A percentile compares a stretch with the other conserved stretches of the same genome.
Evolutionary conservation across 2,329 filamentous ascomycete genomes (phyloP).

Genomic region (Cercospora nicotianae): DNA sequence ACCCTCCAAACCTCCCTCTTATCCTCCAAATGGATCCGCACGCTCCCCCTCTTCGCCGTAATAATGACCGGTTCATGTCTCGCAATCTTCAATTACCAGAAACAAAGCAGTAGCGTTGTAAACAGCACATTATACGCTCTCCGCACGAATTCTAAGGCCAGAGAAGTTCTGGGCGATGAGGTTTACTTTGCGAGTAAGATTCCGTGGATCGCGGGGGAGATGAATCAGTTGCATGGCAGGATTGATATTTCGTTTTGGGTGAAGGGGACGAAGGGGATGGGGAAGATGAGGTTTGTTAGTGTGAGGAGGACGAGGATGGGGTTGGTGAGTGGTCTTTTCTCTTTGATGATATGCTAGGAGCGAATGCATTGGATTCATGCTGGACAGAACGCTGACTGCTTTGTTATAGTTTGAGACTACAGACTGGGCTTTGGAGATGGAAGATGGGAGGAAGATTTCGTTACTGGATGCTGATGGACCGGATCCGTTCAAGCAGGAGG

Average conservation of each 20-base stretch:
- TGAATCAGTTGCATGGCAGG: slow-evolving; percentile 89
- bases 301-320: slow-evolving; percentile 65
- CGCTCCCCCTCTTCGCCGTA: slow-evolving; percentile 76
- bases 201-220: slow-evolving; percentile 59
- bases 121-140: slow-evolving; percentile 87
- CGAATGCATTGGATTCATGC: too few relatives aligned
- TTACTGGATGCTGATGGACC: slow-evolving; percentile 64
- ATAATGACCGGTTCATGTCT: slow-evolving; percentile 70
- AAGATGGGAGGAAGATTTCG: slow-evolving; percentile 68
- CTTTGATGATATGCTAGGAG: too few relatives aligned
- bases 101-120: slow-evolving; percentile 76
- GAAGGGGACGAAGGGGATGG: slow-evolving; percentile 70
- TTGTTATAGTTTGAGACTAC: slow-evolving; percentile 72
- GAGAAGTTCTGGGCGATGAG: slow-evolving; percentile 75
- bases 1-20: slow-evolving; percentile 36
- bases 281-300: slow-evolving; percentile 78
- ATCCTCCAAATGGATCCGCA: slow-evolving; percentile 50
- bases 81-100: slow-evolving; percentile 99
- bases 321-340: slow-evolving; percentile 48
- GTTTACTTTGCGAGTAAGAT: slow-evolving; percentile 53
- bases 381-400: too few relatives aligned
- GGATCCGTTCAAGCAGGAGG: slow-evolving; percentile 61
- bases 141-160: slow-evolving; percentile 72
- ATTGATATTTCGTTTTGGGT: slow-evolving; percentile 89
- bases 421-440: slow-evolving; percentile 80